Base-by-base conservation (phyloP, 2,329 filamentous ascomycete species). In the Arthrobotrys conoides region DNA sequence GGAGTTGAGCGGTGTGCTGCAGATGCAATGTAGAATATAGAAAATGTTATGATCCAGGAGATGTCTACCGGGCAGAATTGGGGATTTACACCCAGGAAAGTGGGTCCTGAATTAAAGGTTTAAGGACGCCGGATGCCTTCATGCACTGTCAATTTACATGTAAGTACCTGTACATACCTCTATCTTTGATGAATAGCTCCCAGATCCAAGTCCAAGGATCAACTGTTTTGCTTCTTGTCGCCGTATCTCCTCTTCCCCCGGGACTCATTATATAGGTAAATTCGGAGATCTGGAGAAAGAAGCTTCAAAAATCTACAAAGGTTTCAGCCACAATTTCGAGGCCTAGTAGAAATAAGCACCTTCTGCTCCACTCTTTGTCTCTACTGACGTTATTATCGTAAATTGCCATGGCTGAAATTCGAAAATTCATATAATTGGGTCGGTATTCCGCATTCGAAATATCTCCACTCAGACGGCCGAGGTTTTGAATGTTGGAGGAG, bases 221-320 rank as follows among this genome's bases (percentile, higher is more conserved):
- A 6, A 30, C 6, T 3, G 20, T 44, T 61, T 44, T 61, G 57
- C 57, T 61, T 44, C 57, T 61, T 41, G 44, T 61, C 57, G 36
- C 57, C 57, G 57, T 61, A 24, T 12, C 57, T 61, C 57, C 57
- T 61, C 2, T 18, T 16, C 16, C 16, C 10, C 55, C 8, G 24
- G 16, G 12, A 4, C 22, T 24, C 3, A n/a, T 2, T 24, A 3
- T 55, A 8, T 8, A 38, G 33, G 9, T 4, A 59, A n/a, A 36
- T 44, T 61, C 57, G 57, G 57, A 61, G 57, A 61, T 61, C 57
- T 61, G 57, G 57, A 61, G 36, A 61, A 61, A 61, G 36, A 44
- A 10, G 14, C 20, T 16, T 61, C 57, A 20, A 61, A 61, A 61
- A 44, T n/a, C 20, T n/a, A 8, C 3, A 24, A 61, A 61, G 9